Conservation (phyloP, 176 grass and related monocot species). For the barley (Hordeum vulgare) region DNA sequence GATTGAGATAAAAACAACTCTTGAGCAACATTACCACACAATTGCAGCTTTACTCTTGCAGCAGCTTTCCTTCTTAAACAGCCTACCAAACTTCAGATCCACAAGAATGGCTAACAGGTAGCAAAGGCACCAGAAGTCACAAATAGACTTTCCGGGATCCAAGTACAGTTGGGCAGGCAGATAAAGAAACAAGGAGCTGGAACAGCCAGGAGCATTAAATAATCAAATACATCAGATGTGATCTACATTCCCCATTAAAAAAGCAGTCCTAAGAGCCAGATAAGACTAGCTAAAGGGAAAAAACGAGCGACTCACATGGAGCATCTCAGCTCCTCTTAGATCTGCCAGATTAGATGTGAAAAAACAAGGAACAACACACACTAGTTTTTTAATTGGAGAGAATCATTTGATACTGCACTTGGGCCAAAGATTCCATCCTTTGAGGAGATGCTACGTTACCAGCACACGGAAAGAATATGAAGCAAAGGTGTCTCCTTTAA, state of each 20-base stretch:
- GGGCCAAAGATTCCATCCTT: constrained; percentile 31
- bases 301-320: constrained; percentile 34
- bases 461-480: constrained; percentile 40
- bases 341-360: constrained; percentile 35
- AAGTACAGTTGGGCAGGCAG: constrained; percentile 12
- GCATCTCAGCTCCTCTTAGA: constrained; percentile 44
- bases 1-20: not conserved
- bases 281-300: constrained; percentile 6
- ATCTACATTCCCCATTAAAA: constrained; percentile 47
- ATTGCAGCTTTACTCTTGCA: constrained; percentile 9
- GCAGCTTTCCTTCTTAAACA: not conserved
- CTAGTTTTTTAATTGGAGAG: constrained; percentile 14
- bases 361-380: constrained; percentile 38
- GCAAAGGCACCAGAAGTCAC: constrained; percentile 20
- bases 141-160: constrained; percentile 31
- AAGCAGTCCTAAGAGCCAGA: constrained; percentile 22
- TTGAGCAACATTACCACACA: constrained; percentile 11
- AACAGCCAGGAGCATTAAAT: constrained; percentile 25
- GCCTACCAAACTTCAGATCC: constrained; percentile 30
- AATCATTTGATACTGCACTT: constrained; percentile 40
- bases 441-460: constrained; percentile 30
- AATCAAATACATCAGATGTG: constrained; percentile 39
- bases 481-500: constrained; percentile 36
- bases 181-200: constrained; percentile 30
- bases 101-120: constrained; percentile 25